Evolutionary conservation across 257 asterid genomes (phyloP).

Genomic region (Solanum sitiens): DNA sequence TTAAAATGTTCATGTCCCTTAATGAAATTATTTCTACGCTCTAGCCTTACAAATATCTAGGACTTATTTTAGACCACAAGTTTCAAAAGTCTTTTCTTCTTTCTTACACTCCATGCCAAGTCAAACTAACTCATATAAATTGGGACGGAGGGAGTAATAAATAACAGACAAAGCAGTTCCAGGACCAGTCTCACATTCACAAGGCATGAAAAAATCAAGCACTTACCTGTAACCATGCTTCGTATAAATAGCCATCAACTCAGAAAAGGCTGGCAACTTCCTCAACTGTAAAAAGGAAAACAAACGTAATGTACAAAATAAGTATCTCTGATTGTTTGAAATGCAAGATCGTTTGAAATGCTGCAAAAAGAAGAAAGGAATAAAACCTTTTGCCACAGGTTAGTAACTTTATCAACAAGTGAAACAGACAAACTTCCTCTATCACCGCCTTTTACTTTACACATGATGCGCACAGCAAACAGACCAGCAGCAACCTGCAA

Average conservation of each 20-base stretch:
- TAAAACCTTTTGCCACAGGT: constrained; percentile 60
- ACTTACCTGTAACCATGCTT: constrained; percentile 73
- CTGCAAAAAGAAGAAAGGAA: not conserved
- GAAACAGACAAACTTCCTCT: constrained; percentile 68
- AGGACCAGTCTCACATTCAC: not conserved
- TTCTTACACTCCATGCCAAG: not conserved
- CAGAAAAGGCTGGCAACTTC: constrained; percentile 66
- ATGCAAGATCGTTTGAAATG: not conserved
- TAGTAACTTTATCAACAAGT: constrained; percentile 39
- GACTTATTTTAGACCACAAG: not conserved
- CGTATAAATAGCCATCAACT: constrained; percentile 51
- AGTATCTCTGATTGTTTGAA: not conserved
- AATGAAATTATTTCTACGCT: not conserved
- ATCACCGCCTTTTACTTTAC: constrained; percentile 50
- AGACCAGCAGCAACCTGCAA: constrained; percentile 66
- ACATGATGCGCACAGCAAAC: constrained; percentile 60
- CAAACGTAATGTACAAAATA: constrained; percentile 5
- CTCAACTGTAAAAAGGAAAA: constrained; percentile 39
- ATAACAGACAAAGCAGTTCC: not conserved
- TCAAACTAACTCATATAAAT: not conserved
- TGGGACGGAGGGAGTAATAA: not conserved
- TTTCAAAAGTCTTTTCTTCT: not conserved
- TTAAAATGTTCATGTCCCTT: not conserved
- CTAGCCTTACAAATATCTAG: not conserved
- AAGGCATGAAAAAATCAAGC: not conserved